Evolutionary conservation across 2,329 filamentous ascomycete species (phyloP), one percentile per base, ranked within the genome.

Genomic region (Alternaria sp.): DNA sequence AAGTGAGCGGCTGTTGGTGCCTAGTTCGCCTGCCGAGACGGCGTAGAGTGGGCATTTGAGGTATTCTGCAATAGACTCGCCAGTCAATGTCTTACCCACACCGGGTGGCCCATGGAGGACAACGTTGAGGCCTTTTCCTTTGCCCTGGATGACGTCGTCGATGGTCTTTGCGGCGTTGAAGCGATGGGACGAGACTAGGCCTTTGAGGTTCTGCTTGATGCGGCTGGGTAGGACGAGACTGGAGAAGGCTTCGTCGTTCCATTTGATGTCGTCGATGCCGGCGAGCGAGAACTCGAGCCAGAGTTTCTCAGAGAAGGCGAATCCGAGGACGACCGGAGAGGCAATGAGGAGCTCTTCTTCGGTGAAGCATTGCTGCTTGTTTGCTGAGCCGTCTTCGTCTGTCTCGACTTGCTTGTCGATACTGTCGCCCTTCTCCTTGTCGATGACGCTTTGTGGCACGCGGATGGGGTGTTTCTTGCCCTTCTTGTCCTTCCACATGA

Each of bases 261-360:
- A 97, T 37, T 89, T 86, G 65, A 97, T 95, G 5, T 96, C 91
- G 47, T 88, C 87, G 65, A 97, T 87, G 1, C 90, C 89, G 0
- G 91, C 92, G 20, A 97, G 90, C 0, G 89, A 90, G 72, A 97
- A 93, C 77, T 97, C 93, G 0, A 97, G 86, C 94, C 94, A 97
- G 10, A 93, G 84, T 81, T 97, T 97, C 80, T 97, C 93, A 1
- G 88, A 89, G 77, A 97, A 96, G 1, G 92, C 88, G 72, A 97
- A 97, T 0, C 94, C 94, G 2, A 96, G 86, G 0, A 97, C 92
- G 0, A 96, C 89, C 0, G 94, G 91, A 2, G 92, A 95, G 2
- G 93, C 90, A 53, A 96, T 90, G 6, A 97, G 83, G 23, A 96
- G 90, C 70, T 97, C 92, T 65, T 96, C 93, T 53, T 96, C 92